Base-by-base conservation (phyloP, 2,329 filamentous ascomycete species). In the Beauveria sp. region DNA sequence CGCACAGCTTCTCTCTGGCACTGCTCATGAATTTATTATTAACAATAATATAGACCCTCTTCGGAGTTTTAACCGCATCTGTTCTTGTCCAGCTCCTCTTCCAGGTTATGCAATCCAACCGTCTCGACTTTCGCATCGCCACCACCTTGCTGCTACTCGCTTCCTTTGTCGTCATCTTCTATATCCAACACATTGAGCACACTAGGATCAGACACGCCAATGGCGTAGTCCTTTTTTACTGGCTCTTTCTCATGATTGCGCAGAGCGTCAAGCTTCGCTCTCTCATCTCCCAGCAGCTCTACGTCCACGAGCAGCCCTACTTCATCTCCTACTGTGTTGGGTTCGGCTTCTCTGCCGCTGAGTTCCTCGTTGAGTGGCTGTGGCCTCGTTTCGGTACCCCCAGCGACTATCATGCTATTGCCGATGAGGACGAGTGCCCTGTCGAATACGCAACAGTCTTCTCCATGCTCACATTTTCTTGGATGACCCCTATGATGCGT, bases 401-500 rank as follows among this genome's bases (percentile, higher is more conserved):
- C 8, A 89, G 85, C 67, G 74, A 75, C 38, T 87, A 87, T 68
- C 79, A 82, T 62, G 82, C 77, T 24, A 75, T 87, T 61, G 73
- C 82, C 20, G 83, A 85, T 42, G 82, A 85, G 61, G 83, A 83
- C 46, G 83, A 87, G 67, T 87, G 85, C 61, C 89, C 89, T 0
- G 87, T 90, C 65, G 93, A 98, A 75, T 96, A 96, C 73, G 93
- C 95, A 14, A 92, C 93, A 64, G 81, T 98, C 58, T 99, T 99
- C 76, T 96, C 93, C 4, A 86, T 90, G 56, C 82, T 99, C 51
- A 96, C 93, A 0, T 99, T 99, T 74, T 88, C 89, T 60, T 99
- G 95, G 95, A 97, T 99, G 93, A 98, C 95, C 0, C 93, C 95
- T 0, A 79, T 99, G 84, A 99, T 99, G 95, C 92, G 87, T 71